Percentiles rank a stretch among this genome's conserved stretches.
Evolutionary conservation across 345 rosid genomes (phyloP).

Genomic region (Eucalyptus shirleyi): DNA sequence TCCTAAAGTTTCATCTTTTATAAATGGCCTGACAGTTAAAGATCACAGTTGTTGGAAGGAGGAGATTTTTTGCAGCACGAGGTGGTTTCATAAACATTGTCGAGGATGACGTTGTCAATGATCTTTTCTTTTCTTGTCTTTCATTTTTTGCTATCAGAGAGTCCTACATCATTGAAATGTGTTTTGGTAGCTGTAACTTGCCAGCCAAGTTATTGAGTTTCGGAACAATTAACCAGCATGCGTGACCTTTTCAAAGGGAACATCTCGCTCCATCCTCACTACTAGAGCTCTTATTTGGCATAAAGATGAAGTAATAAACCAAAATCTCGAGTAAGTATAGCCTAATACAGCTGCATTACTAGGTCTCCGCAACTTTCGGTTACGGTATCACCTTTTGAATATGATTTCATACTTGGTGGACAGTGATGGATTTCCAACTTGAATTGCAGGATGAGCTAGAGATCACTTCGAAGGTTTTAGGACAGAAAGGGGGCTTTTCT

Average conservation of each 20-base stretch:
- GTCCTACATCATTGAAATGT: background rate
- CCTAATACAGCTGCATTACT: background rate
- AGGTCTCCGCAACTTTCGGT: background rate
- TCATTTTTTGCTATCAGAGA: background rate
- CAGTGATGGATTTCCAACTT: background rate
- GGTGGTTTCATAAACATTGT: background rate
- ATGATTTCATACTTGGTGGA: background rate
- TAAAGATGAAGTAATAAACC: background rate
- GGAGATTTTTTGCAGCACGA: background rate
- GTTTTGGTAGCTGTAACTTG: background rate
- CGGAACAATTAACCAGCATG: background rate
- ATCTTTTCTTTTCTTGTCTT: background rate
- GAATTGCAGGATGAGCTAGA: slow-evolving; percentile 69
- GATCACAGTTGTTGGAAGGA: background rate
- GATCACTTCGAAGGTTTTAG: slow-evolving; percentile 60
- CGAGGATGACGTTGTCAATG: background rate
- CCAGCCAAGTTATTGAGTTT: background rate
- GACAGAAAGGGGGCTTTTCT: slow-evolving; percentile 52
- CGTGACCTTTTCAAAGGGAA: background rate
- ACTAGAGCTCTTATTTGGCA: background rate
- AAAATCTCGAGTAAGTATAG: background rate
- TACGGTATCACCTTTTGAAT: background rate
- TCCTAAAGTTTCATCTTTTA: background rate
- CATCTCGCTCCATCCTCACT: background rate
- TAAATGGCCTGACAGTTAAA: background rate